A percentile compares a stretch with the other conserved stretches of the same genome.
Evolutionary conservation across 495 filamentous ascomycete genomes (phyloP).

Genomic region (Cercophora samala): DNA sequence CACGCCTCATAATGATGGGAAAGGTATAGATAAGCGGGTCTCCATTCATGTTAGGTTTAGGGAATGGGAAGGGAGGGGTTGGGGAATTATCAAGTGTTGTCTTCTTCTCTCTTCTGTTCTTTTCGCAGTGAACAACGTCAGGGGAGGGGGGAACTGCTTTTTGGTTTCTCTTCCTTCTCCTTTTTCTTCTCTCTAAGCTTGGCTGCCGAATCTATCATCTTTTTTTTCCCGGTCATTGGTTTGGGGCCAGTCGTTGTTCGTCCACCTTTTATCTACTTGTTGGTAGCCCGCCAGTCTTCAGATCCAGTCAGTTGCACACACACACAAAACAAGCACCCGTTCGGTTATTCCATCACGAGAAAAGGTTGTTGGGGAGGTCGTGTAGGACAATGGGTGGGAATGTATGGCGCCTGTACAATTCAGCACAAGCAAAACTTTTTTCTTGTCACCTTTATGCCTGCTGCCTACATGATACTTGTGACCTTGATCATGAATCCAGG

Average conservation of each 20-base stretch:
- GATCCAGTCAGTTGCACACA: not conserved
- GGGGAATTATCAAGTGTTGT: constrained; percentile 19
- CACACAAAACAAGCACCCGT: not conserved
- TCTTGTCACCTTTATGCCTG: not conserved
- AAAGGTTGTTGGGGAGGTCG: not conserved
- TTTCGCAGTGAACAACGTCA: not conserved
- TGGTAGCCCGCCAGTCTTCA: not conserved
- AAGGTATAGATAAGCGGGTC: constrained; percentile 33
- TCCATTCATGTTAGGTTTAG: constrained; percentile 10
- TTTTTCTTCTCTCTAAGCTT: not conserved
- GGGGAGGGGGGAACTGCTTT: not conserved
- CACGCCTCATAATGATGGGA: constrained; percentile 23
- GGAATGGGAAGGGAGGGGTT: not conserved
- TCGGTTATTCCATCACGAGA: not conserved
- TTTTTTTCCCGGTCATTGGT: constrained; percentile 1
- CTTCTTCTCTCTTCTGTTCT: constrained; percentile 8
- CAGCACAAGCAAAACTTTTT: constrained; percentile 1
- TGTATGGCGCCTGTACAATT: constrained; percentile 6
- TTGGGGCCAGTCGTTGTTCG: not conserved
- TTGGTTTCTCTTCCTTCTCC: constrained; percentile 7
- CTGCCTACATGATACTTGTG: not conserved
- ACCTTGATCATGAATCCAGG: not conserved
- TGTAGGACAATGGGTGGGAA: not conserved
- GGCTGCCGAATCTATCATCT: not conserved
- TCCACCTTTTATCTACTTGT: constrained; percentile 1